Base-by-base conservation (phyloP, 1,139 yeast species). In the Zygoascus hellenicus region DNA sequence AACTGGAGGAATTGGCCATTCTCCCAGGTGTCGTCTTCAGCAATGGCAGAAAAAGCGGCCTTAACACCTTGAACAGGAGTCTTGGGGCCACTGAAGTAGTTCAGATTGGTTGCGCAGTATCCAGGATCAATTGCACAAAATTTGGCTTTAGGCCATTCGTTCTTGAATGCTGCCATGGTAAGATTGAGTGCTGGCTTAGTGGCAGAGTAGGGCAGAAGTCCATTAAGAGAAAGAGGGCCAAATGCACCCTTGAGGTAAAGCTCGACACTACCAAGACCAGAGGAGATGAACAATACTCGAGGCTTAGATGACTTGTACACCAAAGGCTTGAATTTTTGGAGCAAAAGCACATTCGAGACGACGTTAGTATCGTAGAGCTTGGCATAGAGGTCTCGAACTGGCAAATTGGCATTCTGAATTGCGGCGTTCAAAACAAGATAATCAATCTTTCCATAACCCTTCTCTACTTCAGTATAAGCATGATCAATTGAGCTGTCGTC, bases 361-460 rank as follows among this genome's bases (percentile, higher is more conserved):
- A 59, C 57, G 38, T 59, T 59, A 28, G 54, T 43, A 31, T 51
- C 50, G 51, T 54, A 53, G 5, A 48, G 31, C 15, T 36, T 35
- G 19, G 51, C 49, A 41, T 51, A 58, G 5, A 36, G 45, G 7
- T 55, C 54, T 19, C 53, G 54, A 7, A 53, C 46, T 5, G 47
- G 43, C 14, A 14, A 44, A 16, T 45, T 48, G 9, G 41, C 32
- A 15, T 47, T 36, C 19, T 38, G 39, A 31, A 52, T 42, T 2
- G 54, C 59, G 17, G 59, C 59, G 39, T 56, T 56, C 47, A 55
- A 52, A 33, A 56, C 48, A 39, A 56, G 29, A 38, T 55, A 49
- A 43, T 56, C 58, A 13, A 56, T 45, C 26, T 51, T 50, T 13
- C 48, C 47, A 35, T 44, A 51, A 30, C 44, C 46, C 28, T 37